phyloP scores from a whole-genome alignment of 2,329 filamentous ascomycete species.

The Atkinsonella texensis region DNA sequence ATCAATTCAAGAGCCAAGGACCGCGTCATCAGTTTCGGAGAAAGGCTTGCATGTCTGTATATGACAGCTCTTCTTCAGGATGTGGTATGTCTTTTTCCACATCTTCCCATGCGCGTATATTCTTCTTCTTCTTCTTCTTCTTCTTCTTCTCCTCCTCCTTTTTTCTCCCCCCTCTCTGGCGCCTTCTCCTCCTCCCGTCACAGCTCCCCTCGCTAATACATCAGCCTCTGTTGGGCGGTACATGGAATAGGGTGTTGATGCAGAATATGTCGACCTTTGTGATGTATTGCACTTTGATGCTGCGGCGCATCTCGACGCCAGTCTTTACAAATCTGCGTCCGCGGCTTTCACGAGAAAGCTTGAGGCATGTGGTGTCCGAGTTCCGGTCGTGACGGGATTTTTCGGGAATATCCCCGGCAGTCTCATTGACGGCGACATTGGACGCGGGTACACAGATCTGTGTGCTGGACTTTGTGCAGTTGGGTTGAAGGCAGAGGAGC shows the following conservation, averaged over 20 bases:
- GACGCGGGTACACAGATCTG: conserved; percentile 91
- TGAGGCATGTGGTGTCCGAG: conserved; percentile 48
- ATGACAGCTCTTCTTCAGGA: conserved; percentile 79
- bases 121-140: background rate
- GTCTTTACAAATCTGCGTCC: conserved; percentile 58
- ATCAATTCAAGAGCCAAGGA: conserved; percentile 71
- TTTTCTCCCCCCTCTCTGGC: too few species aligned
- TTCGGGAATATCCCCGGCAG: conserved; percentile 90
- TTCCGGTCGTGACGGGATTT: conserved; percentile 81
- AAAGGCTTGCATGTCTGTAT: conserved; percentile 88
- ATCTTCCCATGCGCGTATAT: background rate
- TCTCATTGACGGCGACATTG: conserved; percentile 76
- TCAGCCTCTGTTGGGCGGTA: conserved; percentile 15
- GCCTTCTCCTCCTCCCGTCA: background rate
- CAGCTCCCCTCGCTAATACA: conserved; percentile 1
- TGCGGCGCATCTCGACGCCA: conserved; percentile 46
- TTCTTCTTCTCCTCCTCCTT: background rate
- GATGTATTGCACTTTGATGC: conserved; percentile 63
- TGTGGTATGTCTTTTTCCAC: conserved; percentile 29
- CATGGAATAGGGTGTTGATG: conserved; percentile 51
- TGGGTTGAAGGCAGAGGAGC: conserved; percentile 71
- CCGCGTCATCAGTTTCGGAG: conserved; percentile 85
- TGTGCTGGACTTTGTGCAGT: conserved; percentile 89
- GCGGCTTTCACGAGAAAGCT: conserved; percentile 52
- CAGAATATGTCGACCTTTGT: conserved; percentile 82